Base-by-base conservation (phyloP, 257 asterid species). In the Ballota nigra region DNA sequence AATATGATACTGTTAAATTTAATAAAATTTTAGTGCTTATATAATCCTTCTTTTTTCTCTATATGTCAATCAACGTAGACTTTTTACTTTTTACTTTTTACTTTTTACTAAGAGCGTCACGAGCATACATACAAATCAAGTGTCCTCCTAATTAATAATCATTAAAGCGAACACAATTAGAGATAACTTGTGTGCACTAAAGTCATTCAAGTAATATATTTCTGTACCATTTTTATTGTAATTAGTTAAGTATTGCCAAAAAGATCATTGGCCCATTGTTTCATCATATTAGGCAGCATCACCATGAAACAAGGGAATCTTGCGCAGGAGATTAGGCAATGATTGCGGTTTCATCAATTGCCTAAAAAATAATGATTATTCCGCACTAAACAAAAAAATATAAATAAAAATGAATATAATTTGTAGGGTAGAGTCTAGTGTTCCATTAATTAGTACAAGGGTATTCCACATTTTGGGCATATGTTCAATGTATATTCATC, bases 251-350 rank as follows among this genome's bases (percentile, higher is more conserved):
- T 74, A 69, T 69, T 36, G 67, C 69, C 79, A 63, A 77, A 77
- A 45, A 22, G 45, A 64, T 56, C 10, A 56, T 8, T 36, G 57
- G 74, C 38, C 13, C 9, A 66, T 70, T 70, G 60, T 75, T 33
- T 63, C 71, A 64, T 58, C 52, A n/a, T n/a, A n/a, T n/a, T n/a
- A n/a, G n/a, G n/a, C n/a, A 51, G 22, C 60, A 59, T 67, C 69
- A 77, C 68, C 76, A 63, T 72, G 69, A 58, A 76, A 72, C 49
- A n/a, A 8, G 45, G 67, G 79, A 80, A 72, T 76, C 73, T 80
- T 69, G 62, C 45, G 70, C 71, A 34, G 8, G 51, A 36, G 68
- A 80, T 68, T 76, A 72, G 79, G 78, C 68, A 68, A 68, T 80
- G 22, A 72, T 62, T 0, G 36, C 36, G 56, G 58, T 59, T 53